Evolutionary conservation across 1,284 basidiomycete genomes (phyloP).

Genomic region (Chalciporus sp.): DNA sequence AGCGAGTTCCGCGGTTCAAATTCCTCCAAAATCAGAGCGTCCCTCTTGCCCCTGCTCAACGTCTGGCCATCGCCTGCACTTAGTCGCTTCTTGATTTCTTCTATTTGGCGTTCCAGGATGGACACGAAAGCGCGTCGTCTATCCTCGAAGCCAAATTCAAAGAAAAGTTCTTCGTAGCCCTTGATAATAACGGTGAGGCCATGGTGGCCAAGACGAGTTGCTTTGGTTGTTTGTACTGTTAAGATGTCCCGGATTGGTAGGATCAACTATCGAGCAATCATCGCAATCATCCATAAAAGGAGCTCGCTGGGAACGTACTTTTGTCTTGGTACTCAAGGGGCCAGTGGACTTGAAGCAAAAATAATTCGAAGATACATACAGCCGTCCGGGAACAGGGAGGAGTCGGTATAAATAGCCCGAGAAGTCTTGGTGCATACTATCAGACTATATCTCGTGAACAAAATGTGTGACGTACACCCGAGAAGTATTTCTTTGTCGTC

Average conservation of each 20-base stretch:
- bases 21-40: conserved; percentile 75
- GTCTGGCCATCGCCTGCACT: conserved; percentile 42
- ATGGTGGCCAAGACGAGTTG: conserved; percentile 86
- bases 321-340: conserved; percentile 73
- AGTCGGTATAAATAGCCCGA: conserved; percentile 86
- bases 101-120: conserved; percentile 81
- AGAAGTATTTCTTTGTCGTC: conserved; percentile 85
- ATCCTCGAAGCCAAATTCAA: conserved; percentile 85
- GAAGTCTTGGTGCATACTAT: conserved; percentile 61
- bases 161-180: conserved; percentile 96
- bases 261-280: conserved; percentile 71
- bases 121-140: conserved; percentile 76
- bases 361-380: conserved; percentile 86
- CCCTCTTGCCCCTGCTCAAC: conserved; percentile 54
- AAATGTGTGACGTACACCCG: conserved; percentile 64
- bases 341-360: conserved; percentile 90
- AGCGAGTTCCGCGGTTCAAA: conserved; percentile 54
- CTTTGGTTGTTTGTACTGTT: conserved; percentile 81
- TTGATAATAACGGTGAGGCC: conserved; percentile 90
- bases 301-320: conserved; percentile 48
- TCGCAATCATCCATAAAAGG: conserved; percentile 12
- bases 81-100: conserved; percentile 60
- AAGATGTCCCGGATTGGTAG: conserved; percentile 89
- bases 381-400: conserved; percentile 81
- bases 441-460: conserved; percentile 8